Conservation (phyloP, 345 rosid genomes). For the Gossypium arboreum region DNA sequence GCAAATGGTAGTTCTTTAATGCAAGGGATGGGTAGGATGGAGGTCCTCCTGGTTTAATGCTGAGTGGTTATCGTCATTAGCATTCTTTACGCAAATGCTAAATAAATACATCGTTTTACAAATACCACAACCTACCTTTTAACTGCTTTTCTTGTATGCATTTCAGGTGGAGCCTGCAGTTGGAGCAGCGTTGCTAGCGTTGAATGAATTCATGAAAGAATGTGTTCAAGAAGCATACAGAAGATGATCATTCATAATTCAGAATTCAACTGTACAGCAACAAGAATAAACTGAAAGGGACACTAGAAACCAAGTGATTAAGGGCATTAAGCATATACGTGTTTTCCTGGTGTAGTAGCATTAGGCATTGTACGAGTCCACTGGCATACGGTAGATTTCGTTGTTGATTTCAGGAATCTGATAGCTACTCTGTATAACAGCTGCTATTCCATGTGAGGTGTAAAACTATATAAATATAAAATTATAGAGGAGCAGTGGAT, state of each 20-base stretch:
- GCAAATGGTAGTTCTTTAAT: conserved; percentile 4
- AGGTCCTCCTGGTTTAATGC: background rate
- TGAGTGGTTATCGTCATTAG: background rate
- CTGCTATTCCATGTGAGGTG: background rate
- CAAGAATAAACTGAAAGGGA: conserved; percentile 7
- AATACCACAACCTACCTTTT: background rate
- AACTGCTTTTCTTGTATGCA: conserved; percentile 1
- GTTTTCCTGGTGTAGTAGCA: background rate
- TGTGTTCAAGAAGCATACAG: conserved; percentile 11
- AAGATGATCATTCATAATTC: conserved; percentile 10
- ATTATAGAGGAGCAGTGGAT: background rate
- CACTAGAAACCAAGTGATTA: background rate
- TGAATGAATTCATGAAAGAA: conserved; percentile 39
- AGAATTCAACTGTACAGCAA: conserved; percentile 32
- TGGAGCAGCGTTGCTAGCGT: conserved; percentile 67
- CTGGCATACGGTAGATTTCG: background rate
- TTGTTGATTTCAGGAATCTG: background rate
- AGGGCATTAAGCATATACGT: background rate
- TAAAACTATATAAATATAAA: background rate
- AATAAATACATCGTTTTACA: background rate
- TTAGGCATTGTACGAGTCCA: conserved; percentile 14
- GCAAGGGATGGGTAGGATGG: background rate
- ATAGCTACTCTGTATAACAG: conserved; percentile 7
- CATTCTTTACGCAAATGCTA: background rate
- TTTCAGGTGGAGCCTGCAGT: conserved; percentile 69